Evolutionary conservation across 1,284 basidiomycete genomes (phyloP).

Genomic region (Gomphus bonarii): DNA sequence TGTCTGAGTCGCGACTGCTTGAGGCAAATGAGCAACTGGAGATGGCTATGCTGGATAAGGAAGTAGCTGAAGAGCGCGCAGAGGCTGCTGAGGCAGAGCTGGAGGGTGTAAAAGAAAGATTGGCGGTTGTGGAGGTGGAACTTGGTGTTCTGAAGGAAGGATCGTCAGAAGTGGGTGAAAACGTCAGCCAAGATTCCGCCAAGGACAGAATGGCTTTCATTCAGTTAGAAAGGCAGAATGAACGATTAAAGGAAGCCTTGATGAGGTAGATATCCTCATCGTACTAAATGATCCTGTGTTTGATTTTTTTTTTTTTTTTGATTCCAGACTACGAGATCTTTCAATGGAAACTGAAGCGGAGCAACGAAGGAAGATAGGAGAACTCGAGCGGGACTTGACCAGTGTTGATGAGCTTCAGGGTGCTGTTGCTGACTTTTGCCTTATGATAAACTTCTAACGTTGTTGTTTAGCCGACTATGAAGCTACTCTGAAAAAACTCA

Average conservation of each 20-base stretch:
- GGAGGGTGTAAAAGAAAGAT: conserved; percentile 65
- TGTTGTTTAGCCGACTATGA: conserved; percentile 62
- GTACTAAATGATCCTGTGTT: background rate
- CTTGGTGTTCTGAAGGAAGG: conserved; percentile 62
- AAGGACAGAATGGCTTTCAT: conserved; percentile 74
- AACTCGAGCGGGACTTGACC: conserved; percentile 83
- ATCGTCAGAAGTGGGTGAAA: conserved; percentile 19
- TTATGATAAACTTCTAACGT: background rate
- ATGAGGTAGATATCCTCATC: conserved; percentile 45
- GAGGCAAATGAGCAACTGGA: conserved; percentile 87
- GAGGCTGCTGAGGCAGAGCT: conserved; percentile 74
- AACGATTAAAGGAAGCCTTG: conserved; percentile 88
- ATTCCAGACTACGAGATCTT: conserved; percentile 70
- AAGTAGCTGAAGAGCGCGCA: conserved; percentile 91
- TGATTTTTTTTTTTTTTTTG: conserved; percentile 8
- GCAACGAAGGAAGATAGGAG: conserved; percentile 69
- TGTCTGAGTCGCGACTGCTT: conserved; percentile 49
- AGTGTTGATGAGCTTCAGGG: conserved; percentile 62
- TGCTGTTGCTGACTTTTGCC: conserved; percentile 17
- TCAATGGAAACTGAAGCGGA: conserved; percentile 83
- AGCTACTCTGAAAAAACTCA: conserved; percentile 64
- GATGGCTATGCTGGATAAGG: conserved; percentile 92
- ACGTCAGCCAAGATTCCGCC: conserved; percentile 33
- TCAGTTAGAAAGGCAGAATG: conserved; percentile 95
- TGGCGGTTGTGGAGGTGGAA: conserved; percentile 82